Percentiles rank a stretch among this genome's conserved stretches.
Evolutionary conservation across 2,329 filamentous ascomycete species (phyloP).

Genomic region (Colletotrichum falcatum): DNA sequence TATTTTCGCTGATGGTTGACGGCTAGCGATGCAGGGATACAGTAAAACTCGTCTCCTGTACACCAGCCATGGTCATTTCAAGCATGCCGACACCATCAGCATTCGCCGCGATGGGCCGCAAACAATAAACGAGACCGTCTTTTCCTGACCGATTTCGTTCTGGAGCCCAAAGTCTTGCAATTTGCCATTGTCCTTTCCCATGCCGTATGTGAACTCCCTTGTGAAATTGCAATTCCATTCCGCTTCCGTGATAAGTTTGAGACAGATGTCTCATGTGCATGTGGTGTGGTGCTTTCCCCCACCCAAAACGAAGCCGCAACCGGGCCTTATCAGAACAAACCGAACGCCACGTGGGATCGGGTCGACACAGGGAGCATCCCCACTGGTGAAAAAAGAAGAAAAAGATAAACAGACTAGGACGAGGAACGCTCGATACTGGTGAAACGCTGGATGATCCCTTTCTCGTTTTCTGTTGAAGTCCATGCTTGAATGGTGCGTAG

Average conservation of each 20-base stretch:
- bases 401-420: conserved; percentile 16
- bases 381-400: not conserved
- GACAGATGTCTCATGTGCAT: conserved; percentile 35
- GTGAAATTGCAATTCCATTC: conserved; percentile 32
- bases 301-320: conserved; percentile 22
- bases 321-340: conserved; percentile 16
- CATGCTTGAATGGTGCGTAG: not conserved
- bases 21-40: conserved; percentile 23
- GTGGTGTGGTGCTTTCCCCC: conserved; percentile 25
- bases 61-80: conserved; percentile 26
- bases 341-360: conserved; percentile 32
- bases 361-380: conserved; percentile 14
- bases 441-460: conserved; percentile 33
- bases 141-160: conserved; percentile 30
- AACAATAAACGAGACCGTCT: conserved; percentile 23
- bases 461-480: conserved; percentile 21
- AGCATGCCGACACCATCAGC: conserved; percentile 11
- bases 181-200: conserved; percentile 26
- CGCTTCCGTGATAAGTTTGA: conserved; percentile 35
- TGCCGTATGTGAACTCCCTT: conserved; percentile 25
- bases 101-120: conserved; percentile 21
- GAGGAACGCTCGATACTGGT: conserved; percentile 15
- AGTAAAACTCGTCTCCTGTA: conserved; percentile 8
- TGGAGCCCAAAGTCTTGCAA: conserved; percentile 31
- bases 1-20: conserved; percentile 18